A percentile compares a stretch with the other conserved stretches of the same genome.
Evolutionary conservation across 83 land plant species (phyloP).

Genomic region (Diphasiastrum complanatum): DNA sequence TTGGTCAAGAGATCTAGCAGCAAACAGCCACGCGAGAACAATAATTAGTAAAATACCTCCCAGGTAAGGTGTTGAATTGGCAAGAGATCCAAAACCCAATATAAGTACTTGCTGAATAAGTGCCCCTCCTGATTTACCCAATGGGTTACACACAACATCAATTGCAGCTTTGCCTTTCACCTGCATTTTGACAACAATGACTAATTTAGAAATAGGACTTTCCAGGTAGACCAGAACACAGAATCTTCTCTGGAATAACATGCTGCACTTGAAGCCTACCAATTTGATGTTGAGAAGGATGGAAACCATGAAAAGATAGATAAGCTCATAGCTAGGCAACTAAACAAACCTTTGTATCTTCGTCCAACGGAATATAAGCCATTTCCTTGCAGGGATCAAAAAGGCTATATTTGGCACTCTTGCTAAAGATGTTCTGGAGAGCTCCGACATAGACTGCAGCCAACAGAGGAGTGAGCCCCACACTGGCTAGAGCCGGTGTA

Average conservation of each 20-base stretch:
- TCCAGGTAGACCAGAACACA: neutral
- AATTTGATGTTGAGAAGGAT: neutral
- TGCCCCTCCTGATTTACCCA: constrained; percentile 99
- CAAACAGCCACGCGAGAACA: constrained; percentile 82
- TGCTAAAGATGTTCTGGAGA: constrained; percentile 94
- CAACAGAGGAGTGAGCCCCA: constrained; percentile 94
- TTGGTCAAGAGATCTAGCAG: constrained; percentile 79
- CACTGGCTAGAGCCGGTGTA: constrained; percentile 52
- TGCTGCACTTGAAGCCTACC: neutral
- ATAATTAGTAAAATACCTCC: constrained; percentile 85
- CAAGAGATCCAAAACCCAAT: constrained; percentile 76
- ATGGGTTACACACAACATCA: constrained; percentile 98
- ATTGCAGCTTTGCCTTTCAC: constrained; percentile 99
- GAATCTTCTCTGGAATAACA: neutral
- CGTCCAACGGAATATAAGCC: constrained; percentile 99
- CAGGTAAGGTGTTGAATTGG: constrained; percentile 89
- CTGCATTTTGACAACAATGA: constrained; percentile 29
- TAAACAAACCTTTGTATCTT: constrained; percentile 82
- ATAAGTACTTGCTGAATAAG: constrained; percentile 91
- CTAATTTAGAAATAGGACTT: neutral
- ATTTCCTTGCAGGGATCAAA: constrained; percentile 99
- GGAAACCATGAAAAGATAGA: neutral
- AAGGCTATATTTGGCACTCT: constrained; percentile 95
- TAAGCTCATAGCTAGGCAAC: neutral
- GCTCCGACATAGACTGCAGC: constrained; percentile 99